Percentiles rank a stretch among this genome's conserved stretches.
phyloP scores from a whole-genome alignment of 306 rosid species.

The Fragaria ananassa region DNA sequence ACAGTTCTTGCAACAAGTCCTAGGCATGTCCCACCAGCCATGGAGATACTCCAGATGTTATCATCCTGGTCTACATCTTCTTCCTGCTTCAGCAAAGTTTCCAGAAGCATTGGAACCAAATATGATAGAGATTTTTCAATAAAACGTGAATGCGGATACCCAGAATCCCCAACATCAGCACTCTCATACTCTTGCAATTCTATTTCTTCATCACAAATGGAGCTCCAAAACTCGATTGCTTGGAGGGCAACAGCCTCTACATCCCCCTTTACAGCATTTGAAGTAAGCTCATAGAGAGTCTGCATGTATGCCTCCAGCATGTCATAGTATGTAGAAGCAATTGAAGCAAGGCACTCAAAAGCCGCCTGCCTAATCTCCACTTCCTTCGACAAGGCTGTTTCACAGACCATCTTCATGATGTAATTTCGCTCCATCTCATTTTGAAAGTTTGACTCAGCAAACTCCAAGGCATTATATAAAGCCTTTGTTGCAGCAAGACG shows the following conservation, averaged over 20 bases:
- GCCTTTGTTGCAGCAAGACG: conserved; percentile 40
- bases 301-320: conserved; percentile 36
- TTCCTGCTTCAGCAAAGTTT: conserved; percentile 39
- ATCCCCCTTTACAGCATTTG: conserved; percentile 37
- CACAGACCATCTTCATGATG: conserved; percentile 37
- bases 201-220: conserved; percentile 40
- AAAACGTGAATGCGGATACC: conserved; percentile 23
- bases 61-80: conserved; percentile 37
- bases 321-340: conserved; percentile 37
- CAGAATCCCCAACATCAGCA: conserved; percentile 27
- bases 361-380: conserved; percentile 35
- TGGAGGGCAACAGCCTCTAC: conserved; percentile 35
- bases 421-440: conserved; percentile 36
- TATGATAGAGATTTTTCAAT: conserved; percentile 31
- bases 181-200: conserved; percentile 32
- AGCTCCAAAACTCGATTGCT: conserved; percentile 44
- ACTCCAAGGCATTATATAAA: conserved; percentile 36
- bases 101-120: conserved; percentile 37
- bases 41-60: conserved; percentile 33
- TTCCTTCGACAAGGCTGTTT: conserved; percentile 36
- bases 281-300: conserved; percentile 35
- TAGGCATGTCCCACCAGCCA: conserved; percentile 45
- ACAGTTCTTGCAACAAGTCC: conserved; percentile 37
- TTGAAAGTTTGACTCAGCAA: conserved; percentile 35
- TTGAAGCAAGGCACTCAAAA: conserved; percentile 42